Evolutionary conservation across 2,329 filamentous ascomycete species (phyloP), one percentile per base, ranked within the genome.

Genomic region (Septoria petroselini): DNA sequence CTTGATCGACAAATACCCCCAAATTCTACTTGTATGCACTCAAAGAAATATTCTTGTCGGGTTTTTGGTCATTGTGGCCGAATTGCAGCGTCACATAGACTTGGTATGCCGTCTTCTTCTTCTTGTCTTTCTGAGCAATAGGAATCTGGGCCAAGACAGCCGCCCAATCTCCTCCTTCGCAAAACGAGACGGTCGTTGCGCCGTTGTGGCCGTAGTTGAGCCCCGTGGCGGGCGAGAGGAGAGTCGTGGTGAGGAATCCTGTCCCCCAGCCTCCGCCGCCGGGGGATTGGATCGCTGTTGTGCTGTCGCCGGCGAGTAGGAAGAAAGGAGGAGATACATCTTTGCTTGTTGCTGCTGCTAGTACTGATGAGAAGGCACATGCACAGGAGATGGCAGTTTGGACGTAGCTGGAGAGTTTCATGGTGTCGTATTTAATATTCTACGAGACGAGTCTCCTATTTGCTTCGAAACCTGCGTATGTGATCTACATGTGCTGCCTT

Each of bases 11-110:
- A 48, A 71, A 76, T 2, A 57, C 64, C 30, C 72, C 70, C 0
- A 84, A 69, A 38, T 82, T 81, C 1, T 64, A 64, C 44, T 74
- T 70, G 64, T 76, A 84, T 52, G 75, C 59, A 0, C 69, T 64
- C 4, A 79, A 61, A 0, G 70, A 67, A 40, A 83, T 69, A 39
- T 71, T 71, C 1, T 70, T 71, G 0, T 65, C 68, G 1, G 70
- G 50, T 56, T 81, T 83, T 57, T 79, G 80, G 62, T 84, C 81
- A 52, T 84, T 84, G 62, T 84, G 80, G 3, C 81, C 81, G 52
- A 83, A 83, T 34, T 83, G 70, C 7, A 83, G 80, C 0, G 78
- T 81, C 8, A 81, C 78, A 42, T 75, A 80, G 4, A 74, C 70
- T 1, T 49, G 15, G 14, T 23, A 45, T n/a, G n/a, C n/a, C n/a